Base-by-base conservation (phyloP, 1,139 yeast genomes). In the Debaryomyces robertsiae region DNA sequence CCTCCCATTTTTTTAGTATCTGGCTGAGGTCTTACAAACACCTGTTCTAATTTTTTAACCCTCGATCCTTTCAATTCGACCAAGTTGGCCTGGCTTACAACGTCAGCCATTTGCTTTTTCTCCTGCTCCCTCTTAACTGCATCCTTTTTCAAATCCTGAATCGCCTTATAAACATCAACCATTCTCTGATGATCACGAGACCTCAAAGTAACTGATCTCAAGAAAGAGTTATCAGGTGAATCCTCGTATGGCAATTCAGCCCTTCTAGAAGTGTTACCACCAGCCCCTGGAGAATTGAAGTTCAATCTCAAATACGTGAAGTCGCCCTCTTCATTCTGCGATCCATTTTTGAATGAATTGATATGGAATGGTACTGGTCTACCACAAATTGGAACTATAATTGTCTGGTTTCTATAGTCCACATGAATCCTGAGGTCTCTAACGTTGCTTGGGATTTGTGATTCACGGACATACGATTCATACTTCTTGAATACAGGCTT, bases 311-410 rank as follows among this genome's bases (percentile, higher is more conserved):
- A 65, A 57, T 88, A 91, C 1, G 96, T 91, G 61, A 79, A 90
- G 51, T 91, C 98, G 34, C 98, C 98, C 69, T 94, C 98, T 57
- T 93, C 98, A 51, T 85, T 89, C 58, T 90, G 93, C 17, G 95
- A 86, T 37, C 97, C 98, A 61, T 89, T 91, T 60, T 91, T 93
- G 66, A 88, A 91, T 6, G 97, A 75, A 58, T 90, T 89, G 55
- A 93, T 90, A 61, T 93, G 98, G 74, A 93, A 91, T 22, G 98
- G 98, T 37, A 94, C 98, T 2, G 98, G 97, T 57, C 98, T 79
- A 46, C 98, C 98, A 55, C 85, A 81, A 46, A 93, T 86, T 38
- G 98, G 98, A 45, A 93, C 70, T 46, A 93, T 79, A 41, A 93
- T 86, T 1, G 98, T 88, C 64, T 90, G 96, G 46, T 86, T 79